Evolutionary conservation across 805 yeast genomes (phyloP), one percentile per base, ranked within the genome.

Genomic region (Myxozyma nipponensis): DNA sequence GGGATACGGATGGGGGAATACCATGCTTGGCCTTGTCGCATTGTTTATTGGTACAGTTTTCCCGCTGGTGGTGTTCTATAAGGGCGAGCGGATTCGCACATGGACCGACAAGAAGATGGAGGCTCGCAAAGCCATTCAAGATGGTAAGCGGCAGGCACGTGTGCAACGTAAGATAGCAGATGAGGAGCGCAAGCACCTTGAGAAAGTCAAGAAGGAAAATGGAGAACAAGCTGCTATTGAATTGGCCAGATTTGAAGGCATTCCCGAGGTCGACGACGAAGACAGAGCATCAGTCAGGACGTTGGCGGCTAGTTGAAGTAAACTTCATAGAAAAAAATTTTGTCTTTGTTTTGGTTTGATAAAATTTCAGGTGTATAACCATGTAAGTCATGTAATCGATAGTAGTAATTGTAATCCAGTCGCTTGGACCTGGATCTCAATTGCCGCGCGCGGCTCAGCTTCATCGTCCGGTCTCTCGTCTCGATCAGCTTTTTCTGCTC

Each of bases 1-100:
- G 61, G 81, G 81, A 36, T 77, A 82, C 58, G 85, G 79, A 59
- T 87, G 95, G 95, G 96, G 95, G 7, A 72, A 83, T 30, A 78
- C 89, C 0, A 58, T 84, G 25, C 63, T 85, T 37, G 88, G 88
- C 15, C 71, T 81, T 45, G 72, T 86, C 47, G 79, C 83, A 0
- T 68, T 72, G 2, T 74, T 66, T 1, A 62, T 86, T 69, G 66
- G 77, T 24, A 83, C 87, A 0, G 84, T 84, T 0, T 68, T 68
- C 70, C 88, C 89, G 2, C 61, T 81, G 15, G 73, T 78, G 50
- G 79, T 83, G 34, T 71, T 72, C 47, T 67, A 71, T 45, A 73
- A 77, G 46, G 89, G 89, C 10, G 82, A 78, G 58, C 66, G 70
- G 23, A 63, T 82, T 55, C 72, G 87, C 57, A 56, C 67, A n/a